phyloP scores from a whole-genome alignment of 2,329 filamentous ascomycete species.

The Apiospora rasikravindrae region DNA sequence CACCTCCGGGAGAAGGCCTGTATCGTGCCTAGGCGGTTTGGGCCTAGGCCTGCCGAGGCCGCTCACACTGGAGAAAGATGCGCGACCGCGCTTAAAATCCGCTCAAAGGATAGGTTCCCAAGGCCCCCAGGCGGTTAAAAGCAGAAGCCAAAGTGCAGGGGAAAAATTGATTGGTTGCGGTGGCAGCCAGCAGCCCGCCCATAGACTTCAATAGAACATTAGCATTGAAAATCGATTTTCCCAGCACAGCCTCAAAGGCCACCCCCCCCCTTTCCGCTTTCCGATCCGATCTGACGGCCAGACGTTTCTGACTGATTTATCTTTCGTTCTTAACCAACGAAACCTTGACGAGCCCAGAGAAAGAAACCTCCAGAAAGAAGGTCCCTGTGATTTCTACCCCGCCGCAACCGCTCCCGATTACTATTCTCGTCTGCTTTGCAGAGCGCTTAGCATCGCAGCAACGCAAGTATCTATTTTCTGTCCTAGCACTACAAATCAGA shows the following conservation, averaged over 20 bases:
- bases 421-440: slow-evolving; percentile 8
- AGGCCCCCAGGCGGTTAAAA: slow-evolving; percentile 2
- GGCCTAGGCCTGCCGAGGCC: slow-evolving; percentile 8
- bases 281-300: slow-evolving; percentile 8
- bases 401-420: not conserved
- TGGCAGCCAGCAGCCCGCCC: not conserved
- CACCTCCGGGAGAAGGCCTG: not conserved
- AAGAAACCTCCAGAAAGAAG: slow-evolving; percentile 3
- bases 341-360: slow-evolving; percentile 7
- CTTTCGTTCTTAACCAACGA: slow-evolving; percentile 1
- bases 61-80: slow-evolving; percentile 1
- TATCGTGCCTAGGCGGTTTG: not conserved
- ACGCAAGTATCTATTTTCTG: slow-evolving; percentile 15
- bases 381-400: slow-evolving; percentile 1
- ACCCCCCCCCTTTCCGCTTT: slow-evolving; percentile 7
- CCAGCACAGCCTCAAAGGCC: slow-evolving; percentile 17
- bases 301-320: not conserved
- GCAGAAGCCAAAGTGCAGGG: not conserved
- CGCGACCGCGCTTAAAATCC: slow-evolving; percentile 1
- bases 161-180: not conserved
- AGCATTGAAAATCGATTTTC: not conserved
- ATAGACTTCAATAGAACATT: slow-evolving; percentile 6
- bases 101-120: not conserved
- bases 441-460: slow-evolving; percentile 9
- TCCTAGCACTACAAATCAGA: slow-evolving; percentile 11